phyloP scores from a whole-genome alignment of 202 grass and related monocot species.

The Digitaria exilis region DNA sequence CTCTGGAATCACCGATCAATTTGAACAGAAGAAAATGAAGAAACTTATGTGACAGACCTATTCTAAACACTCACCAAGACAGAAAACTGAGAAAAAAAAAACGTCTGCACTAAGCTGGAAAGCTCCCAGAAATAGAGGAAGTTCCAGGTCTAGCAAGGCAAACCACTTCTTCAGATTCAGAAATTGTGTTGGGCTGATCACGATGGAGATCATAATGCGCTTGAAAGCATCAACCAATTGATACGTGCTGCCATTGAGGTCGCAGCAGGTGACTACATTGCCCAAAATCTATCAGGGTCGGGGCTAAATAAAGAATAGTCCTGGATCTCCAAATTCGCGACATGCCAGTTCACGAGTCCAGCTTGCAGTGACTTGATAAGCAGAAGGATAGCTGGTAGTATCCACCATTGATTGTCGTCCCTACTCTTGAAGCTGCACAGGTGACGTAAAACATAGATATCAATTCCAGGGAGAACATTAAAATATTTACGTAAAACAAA shows the following conservation, averaged over 20 bases:
- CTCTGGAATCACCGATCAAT: background rate
- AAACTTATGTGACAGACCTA: slow-evolving; percentile 30
- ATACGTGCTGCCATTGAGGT: slow-evolving; percentile 12
- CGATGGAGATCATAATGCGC: slow-evolving; percentile 14
- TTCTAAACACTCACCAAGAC: background rate
- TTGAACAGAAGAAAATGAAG: background rate
- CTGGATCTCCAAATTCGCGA: slow-evolving; percentile 92
- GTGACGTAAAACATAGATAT: background rate
- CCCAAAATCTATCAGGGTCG: slow-evolving; percentile 93
- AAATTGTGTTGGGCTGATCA: background rate
- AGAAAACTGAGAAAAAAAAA: background rate
- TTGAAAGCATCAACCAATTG: background rate
- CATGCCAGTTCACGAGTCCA: slow-evolving; percentile 75
- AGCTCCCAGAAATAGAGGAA: slow-evolving; percentile 38
- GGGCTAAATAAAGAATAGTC: slow-evolving; percentile 76
- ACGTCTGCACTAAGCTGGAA: slow-evolving; percentile 28
- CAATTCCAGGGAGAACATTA: background rate
- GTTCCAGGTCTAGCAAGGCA: slow-evolving; percentile 7
- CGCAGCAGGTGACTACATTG: slow-evolving; percentile 46
- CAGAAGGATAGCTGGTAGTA: slow-evolving; percentile 68
- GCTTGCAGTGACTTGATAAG: slow-evolving; percentile 76
- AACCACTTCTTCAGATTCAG: background rate
- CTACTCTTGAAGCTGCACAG: slow-evolving; percentile 51
- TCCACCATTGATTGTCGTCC: slow-evolving; percentile 85
- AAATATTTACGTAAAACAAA: background rate